Evolutionary conservation across 768 basidiomycete genomes (phyloP), one percentile per base, ranked within the genome.

Genomic region (Tylopilus sp.): DNA sequence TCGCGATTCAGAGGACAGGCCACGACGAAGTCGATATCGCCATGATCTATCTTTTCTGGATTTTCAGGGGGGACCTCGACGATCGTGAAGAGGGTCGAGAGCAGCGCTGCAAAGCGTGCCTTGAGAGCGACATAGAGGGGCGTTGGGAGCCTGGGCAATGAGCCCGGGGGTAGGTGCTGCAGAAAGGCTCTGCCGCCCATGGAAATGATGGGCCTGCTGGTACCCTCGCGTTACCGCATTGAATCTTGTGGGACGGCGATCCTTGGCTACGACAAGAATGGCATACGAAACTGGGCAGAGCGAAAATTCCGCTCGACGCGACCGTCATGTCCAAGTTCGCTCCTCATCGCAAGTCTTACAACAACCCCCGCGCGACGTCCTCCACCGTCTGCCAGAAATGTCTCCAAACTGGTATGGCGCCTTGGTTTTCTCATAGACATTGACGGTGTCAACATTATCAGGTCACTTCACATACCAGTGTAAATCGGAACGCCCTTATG

Each of bases 401-500:
- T 58, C 76, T 93, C 18, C 72, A 75, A 28, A 75, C 77, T 65
- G 89, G 88, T 85, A 28, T 49, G 38, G 28, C 33, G 2, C 15
- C 13, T 26, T 48, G 28, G 9, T 62, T 58, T 60, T 35, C 20
- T 40, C 18, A 35, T 17, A 20, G 26, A 40, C 23, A 25, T 35
- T 43, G 43, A 15, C 25, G 31, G 12, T 21, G 28, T 28, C 23
- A 25, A 41, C 23, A 5, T 40, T 13, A 15, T 35, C 38, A 84
- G 94, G 93, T 0, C 95, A 97, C 69, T 95, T 86, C 66, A 97
- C 84, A 12, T 98, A 86, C 64, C 81, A 97, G 71, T 98, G 95
- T 79, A 91, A 91, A 69, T 77, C 78, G 17, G 60, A 79, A 20
- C 78, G 88, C 3, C 89, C 91, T 22, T 98, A 97, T 66, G 75